Evolutionary conservation across 345 rosid genomes (phyloP), one percentile per base, ranked within the genome.

Genomic region (Boechera divaricarpa): DNA sequence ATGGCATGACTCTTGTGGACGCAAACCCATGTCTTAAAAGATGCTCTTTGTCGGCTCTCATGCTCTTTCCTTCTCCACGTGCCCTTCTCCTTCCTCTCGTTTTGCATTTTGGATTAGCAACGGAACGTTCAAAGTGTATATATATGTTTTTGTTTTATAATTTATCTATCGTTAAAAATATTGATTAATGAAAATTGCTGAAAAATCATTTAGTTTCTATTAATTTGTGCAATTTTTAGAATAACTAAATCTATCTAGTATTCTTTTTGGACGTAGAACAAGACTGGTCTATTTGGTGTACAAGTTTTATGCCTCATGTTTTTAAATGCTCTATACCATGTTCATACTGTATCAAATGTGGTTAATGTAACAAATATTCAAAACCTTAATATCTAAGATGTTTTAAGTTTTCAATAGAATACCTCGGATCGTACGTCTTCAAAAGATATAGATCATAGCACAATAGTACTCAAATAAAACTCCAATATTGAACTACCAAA

Each of bases 1-100:
- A 55, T 67, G 47, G 73, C 77, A 76, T 72, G 85, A 81, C 77
- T 74, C 73, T 65, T 74, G 75, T 68, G 86, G 77, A 73, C 80
- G 81, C 82, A 75, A 77, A 68, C 81, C 85, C 79, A 84, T 79
- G 82, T 57, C 78, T 82, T 75, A 69, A 85, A 83, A 89, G 97
- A 91, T 89, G 87, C 94, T 91, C 93, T 68, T 63, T 77, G 75
- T 70, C 76, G 88, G 86, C 83, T 80, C 81, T 72, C 82, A 76
- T 74, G 79, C 79, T 58, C 67, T 48, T 72, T 57, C 55, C 63
- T 72, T 59, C 61, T 58, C 77, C 81, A 78, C 77, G 81, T 77
- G 81, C 76, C 76, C 71, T 70, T 64, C 67, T 70, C 79, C 74
- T 60, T 44, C 73, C 60, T 67, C 61, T 41, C 13, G 44, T 41